Evolutionary conservation across 2,329 filamentous ascomycete genomes (phyloP), one percentile per base, ranked within the genome.

Genomic region (Onygena corvina): DNA sequence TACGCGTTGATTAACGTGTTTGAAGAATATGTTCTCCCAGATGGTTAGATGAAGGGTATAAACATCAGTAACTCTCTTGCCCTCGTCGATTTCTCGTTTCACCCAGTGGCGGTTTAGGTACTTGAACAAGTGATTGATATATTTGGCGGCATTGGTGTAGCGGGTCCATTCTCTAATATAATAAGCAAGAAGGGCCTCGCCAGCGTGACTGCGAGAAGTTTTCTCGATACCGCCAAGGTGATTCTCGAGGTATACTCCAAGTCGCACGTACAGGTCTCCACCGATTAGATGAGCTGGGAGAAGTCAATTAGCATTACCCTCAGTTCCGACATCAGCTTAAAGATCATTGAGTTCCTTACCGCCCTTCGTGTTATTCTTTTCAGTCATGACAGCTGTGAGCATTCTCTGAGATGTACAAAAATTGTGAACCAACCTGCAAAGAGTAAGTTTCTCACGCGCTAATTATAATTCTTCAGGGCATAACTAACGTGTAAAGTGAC

Each of bases 31-130:
- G 57, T 84, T 79, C 57, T 89, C 88, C 92, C 92, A 98, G 62
- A 90, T 86, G 16, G 96, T 92, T 34, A 98, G 73, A 60, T 98
- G 92, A 30, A 98, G 72, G 0, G 92, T 98, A 68, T 98, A 98
- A 44, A 98, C 92, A 65, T 98, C 92, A 66, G 96, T 86, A 60
- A 90, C 86, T 73, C 96, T 95, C 71, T 98, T 96, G 29, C 92
- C 92, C 67, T 98, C 92, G 55, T 98, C 92, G 70, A 98, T 94
- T 70, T 98, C 92, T 25, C 92, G 78, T 75, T 95, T 98, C 1
- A 98, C 92, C 92, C 93, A 98, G 69, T 98, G 92, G 25, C 92
- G 80, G 63, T 98, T 98, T 21, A 98, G 79, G 63, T 98, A 98
- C 48, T 84, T 76, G 73, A 98, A 98, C 5, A 98, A 73, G 64